These are phyloP conservation scores for Baorangia bicolor DNA, from an alignment of 768 basidiomycete species.

Conservation along the genomic window DNA sequence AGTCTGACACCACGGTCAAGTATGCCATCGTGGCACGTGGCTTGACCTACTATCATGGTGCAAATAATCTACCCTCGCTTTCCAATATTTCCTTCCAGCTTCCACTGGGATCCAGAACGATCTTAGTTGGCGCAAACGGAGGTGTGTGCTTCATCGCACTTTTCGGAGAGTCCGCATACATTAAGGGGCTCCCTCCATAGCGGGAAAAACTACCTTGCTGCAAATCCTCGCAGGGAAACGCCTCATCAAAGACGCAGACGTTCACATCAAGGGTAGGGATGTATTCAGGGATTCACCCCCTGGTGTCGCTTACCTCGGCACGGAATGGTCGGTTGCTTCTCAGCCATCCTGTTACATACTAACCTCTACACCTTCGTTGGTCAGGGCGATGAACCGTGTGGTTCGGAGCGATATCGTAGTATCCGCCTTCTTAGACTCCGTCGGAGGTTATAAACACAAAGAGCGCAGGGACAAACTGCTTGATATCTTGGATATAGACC, in stretches of 20 bases:
- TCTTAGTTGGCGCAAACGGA: conserved; percentile 93
- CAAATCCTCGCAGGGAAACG: conserved; percentile 93
- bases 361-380: not conserved
- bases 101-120: conserved; percentile 73
- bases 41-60: conserved; percentile 59
- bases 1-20: conserved; percentile 1
- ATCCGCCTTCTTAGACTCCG: conserved; percentile 92
- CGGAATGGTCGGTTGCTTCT: conserved; percentile 71
- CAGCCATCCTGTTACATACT: not conserved
- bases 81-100: conserved; percentile 63
- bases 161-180: not conserved
- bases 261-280: conserved; percentile 76
- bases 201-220: conserved; percentile 95
- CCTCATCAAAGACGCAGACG: conserved; percentile 61
- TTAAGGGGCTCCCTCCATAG: conserved; percentile 34
- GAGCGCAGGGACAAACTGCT: conserved; percentile 81
- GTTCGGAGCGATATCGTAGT: conserved; percentile 92
- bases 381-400: conserved; percentile 96
- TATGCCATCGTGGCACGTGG: conserved; percentile 38
- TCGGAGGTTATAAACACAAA: conserved; percentile 94
- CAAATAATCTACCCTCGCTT: conserved; percentile 51
- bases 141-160: conserved; percentile 46
- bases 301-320: conserved; percentile 86
- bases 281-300: conserved; percentile 86
- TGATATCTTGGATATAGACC: conserved; percentile 90